Conservation (phyloP, 441 rosid genomes). For the Eruca vesicaria region DNA sequence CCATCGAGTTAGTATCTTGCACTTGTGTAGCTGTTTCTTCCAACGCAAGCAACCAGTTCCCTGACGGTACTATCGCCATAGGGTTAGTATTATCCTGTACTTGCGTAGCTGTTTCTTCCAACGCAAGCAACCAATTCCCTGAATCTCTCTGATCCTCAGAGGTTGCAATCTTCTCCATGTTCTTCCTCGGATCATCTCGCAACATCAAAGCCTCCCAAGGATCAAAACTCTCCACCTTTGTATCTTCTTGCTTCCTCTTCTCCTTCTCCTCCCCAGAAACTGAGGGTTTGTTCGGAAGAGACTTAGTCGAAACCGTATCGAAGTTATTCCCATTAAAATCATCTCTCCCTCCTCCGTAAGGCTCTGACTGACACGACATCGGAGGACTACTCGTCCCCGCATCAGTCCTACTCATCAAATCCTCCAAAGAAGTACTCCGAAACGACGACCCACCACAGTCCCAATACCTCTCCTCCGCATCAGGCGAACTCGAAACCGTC, state of each 20-base stretch:
- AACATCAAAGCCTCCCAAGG: constrained; percentile 40
- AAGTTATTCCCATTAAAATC: constrained; percentile 27
- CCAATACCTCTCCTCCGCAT: background rate
- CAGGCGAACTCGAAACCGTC: constrained; percentile 20
- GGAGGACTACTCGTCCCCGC: constrained; percentile 39
- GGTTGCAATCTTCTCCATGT: background rate
- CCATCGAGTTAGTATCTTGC: constrained; percentile 27
- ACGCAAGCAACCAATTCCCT: constrained; percentile 57
- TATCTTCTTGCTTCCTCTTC: constrained; percentile 2
- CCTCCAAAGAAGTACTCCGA: constrained; percentile 50
- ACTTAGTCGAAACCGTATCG: constrained; percentile 39
- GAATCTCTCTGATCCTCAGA: constrained; percentile 12
- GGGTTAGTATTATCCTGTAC: constrained; percentile 20
- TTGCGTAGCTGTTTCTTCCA: constrained; percentile 38
- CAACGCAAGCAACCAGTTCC: constrained; percentile 59
- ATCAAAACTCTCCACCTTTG: constrained; percentile 22
- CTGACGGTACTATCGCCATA: constrained; percentile 1
- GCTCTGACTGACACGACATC: constrained; percentile 36
- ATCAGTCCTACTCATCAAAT: constrained; percentile 48
- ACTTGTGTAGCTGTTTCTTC: constrained; percentile 37
- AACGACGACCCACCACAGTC: constrained; percentile 35
- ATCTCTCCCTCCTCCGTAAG: constrained; percentile 29
- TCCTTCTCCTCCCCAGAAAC: constrained; percentile 27
- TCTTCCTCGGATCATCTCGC: constrained; percentile 25
- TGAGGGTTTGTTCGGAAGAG: constrained; percentile 33